Base-by-base conservation (phyloP, 257 asterid genomes). In the Gentiana straminea region DNA sequence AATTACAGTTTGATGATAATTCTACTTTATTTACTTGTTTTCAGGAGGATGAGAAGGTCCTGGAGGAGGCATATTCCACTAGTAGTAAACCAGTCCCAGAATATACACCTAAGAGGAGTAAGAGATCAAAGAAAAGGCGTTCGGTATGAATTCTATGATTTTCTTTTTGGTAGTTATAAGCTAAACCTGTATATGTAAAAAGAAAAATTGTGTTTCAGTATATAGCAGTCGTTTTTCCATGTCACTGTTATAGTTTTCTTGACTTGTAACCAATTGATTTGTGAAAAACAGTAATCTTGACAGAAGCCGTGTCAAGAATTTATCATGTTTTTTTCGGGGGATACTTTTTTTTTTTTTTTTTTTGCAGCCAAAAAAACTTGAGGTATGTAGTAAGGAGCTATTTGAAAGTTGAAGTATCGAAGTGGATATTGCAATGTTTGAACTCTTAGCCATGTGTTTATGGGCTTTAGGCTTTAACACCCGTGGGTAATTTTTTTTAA, bases 71-170 rank as follows among this genome's bases (percentile, higher is more conserved):
- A 51, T 89, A 73, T 60, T 75, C 78, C 46, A 80, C 97, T 49
- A 78, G 81, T 73, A 75, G 65, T 68, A 89, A 89, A 69, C 74
- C 75, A 66, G 77, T 73, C 68, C 86, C 94, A 32, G 71, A 71
- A 45, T 70, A 65, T 36, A 65, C 92, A n/a, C 84, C 72, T 47
- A 84, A 91, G 13, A 81, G 80, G 76, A 83, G 94, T 73, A 89
- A 89, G 74, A 71, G 97, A 50, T 83, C 97, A 57, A 89, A 81
- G 78, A 63, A 80, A 68, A 85, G 83, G 85, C 94, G 97, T 61
- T 68, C 86, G 64, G 95, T 79, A 74, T 89, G 87, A 89, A 58
- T 4, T 41, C 7, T 10, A 5, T 45, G 62, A 57, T 56, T 58
- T 35, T 59, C 24, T 24, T 41, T 62, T 58, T 75, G 80, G 79